A percentile compares a stretch with the other conserved stretches of the same genome.
Evolutionary conservation across 2,329 filamentous ascomycete species (phyloP).

Genomic region (Clarireedia monteithiana): DNA sequence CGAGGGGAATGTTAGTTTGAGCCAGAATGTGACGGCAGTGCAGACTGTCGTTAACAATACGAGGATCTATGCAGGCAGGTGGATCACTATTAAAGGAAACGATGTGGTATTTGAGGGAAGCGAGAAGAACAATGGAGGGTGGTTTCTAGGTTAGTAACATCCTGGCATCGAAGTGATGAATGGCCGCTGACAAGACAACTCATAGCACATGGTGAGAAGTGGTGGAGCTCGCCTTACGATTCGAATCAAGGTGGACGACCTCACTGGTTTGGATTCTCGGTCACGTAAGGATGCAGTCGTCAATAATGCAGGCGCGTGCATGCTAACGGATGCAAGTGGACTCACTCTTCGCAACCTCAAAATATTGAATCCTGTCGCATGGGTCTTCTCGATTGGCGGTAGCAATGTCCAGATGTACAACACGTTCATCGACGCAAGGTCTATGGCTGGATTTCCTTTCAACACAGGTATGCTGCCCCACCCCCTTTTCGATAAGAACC

Average conservation of each 20-base stretch:
- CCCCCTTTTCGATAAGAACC: neutral
- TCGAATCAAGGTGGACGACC: neutral
- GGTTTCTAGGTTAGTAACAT: neutral
- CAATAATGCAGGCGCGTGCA: neutral
- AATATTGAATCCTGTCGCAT: conserved; percentile 2
- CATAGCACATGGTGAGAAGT: conserved; percentile 3
- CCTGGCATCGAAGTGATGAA: neutral
- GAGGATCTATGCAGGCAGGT: neutral
- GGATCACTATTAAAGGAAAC: conserved; percentile 1
- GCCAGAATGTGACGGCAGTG: conserved; percentile 2
- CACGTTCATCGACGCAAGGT: neutral
- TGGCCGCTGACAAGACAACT: neutral
- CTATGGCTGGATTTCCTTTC: neutral
- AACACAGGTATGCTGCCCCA: neutral
- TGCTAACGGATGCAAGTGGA: neutral
- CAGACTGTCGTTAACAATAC: conserved; percentile 4
- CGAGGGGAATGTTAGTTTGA: conserved; percentile 4
- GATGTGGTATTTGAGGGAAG: conserved; percentile 1
- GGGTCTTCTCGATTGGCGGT: conserved; percentile 2
- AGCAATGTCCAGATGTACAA: conserved; percentile 4
- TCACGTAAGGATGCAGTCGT: neutral
- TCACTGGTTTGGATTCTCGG: conserved; percentile 4
- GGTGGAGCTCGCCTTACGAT: neutral
- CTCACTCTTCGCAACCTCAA: conserved; percentile 2
- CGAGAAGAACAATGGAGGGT: neutral